Percentiles rank a stretch among this genome's conserved stretches.
phyloP scores from a whole-genome alignment of 73 alveolate species.

The Symbiodinium natans region DNA sequence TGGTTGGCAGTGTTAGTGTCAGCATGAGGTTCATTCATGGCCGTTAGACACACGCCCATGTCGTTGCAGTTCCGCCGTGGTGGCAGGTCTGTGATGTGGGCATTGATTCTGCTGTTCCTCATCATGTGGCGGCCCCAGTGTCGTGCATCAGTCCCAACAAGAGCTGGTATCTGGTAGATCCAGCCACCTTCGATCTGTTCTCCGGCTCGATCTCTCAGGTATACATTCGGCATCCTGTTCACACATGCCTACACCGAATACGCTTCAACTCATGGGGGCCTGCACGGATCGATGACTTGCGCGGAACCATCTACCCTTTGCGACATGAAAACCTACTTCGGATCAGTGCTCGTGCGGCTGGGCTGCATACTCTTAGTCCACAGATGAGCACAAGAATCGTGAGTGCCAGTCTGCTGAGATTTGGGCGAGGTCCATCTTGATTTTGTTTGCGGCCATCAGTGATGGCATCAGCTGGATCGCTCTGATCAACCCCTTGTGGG shows the following conservation, averaged over 20 bases:
- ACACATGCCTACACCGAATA: conserved; percentile 55
- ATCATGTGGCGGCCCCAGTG: conserved; percentile 37
- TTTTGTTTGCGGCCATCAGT: conserved; percentile 54
- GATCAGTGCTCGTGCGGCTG: conserved; percentile 45
- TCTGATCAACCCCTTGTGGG: conserved; percentile 1
- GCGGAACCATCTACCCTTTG: background rate
- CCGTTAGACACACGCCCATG: too few relatives aligned
- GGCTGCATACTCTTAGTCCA: background rate
- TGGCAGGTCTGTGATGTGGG: conserved; percentile 68
- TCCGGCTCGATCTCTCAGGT: background rate
- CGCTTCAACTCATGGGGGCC: background rate
- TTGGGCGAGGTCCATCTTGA: conserved; percentile 43
- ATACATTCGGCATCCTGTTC: conserved; percentile 73
- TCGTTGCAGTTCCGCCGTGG: background rate
- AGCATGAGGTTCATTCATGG: too few relatives aligned
- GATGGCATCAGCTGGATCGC: conserved; percentile 75
- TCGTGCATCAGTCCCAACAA: too few relatives aligned
- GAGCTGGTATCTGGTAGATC: background rate
- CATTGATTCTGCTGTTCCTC: conserved; percentile 43
- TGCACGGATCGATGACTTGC: background rate
- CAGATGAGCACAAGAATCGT: background rate
- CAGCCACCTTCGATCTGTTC: background rate
- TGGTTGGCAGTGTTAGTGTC: too few relatives aligned
- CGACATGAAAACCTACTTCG: conserved; percentile 15
- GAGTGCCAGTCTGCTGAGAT: background rate